Evolutionary conservation across 2,329 filamentous ascomycete genomes (phyloP), one percentile per base, ranked within the genome.

Genomic region (Colletotrichum lindemuthianum): DNA sequence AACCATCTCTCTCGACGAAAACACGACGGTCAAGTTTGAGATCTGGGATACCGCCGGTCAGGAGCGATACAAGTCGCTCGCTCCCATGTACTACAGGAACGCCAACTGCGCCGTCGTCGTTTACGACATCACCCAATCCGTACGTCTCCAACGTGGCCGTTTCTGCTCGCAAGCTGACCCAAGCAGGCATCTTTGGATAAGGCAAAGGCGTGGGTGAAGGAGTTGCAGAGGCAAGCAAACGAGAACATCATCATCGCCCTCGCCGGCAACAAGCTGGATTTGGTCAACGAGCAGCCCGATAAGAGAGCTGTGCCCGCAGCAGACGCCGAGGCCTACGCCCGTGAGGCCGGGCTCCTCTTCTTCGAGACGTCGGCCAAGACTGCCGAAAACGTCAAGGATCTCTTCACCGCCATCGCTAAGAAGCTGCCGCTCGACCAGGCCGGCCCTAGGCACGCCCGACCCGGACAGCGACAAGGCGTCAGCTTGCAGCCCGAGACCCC

Each of bases 241-340:
- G 96, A 99, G 81, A 98, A 98, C 81, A 99, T 99, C 78, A 94
- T 99, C 79, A 99, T 99, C 75, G 96, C 96, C 50, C 89, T 99
- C 47, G 96, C 95, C 57, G 96, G 96, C 68, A 99, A 99, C 86
- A 98, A 99, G 83, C 85, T 97, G 75, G 96, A 99, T 86, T 84
- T 99, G 71, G 96, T 97, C 68, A 94, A 89, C 68, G 94, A 97
- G 75, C 92, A 92, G 76, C 95, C 95, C 51, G 95, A 97, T 78
- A 98, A 98, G 87, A 91, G 96, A 74, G 96, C 94, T 45, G 96
- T 99, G 67, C 77, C 90, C 66, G 91, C 92, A 24, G 91, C 91
- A 70, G 96, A 99, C 72, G 96, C 96, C 70, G 93, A 97, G 80
- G 93, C 94, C 59, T 99, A 99, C 76, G 94, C 96, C 58, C 90